Conservation (phyloP, 768 basidiomycete species). For the Trametes coccinea region DNA sequence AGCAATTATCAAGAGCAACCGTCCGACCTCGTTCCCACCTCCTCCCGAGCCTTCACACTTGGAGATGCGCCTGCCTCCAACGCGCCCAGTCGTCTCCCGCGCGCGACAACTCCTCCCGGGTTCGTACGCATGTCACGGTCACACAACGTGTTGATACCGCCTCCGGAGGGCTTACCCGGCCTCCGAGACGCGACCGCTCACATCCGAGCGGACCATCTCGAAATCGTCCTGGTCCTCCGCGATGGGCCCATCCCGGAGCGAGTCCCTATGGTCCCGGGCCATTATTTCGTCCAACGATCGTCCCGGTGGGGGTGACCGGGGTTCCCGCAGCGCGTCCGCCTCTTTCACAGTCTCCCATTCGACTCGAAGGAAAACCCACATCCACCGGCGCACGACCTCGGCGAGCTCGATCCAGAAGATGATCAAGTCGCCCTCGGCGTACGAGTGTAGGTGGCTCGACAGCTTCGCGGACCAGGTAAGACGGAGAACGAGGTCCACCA, state of each 20-base stretch:
- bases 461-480: conserved; percentile 95
- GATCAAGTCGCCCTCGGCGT: conserved; percentile 73
- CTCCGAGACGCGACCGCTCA: conserved; percentile 7
- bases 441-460: conserved; percentile 79
- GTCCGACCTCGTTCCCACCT: conserved; percentile 15
- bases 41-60: background rate
- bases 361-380: conserved; percentile 96
- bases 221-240: conserved; percentile 22
- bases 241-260: conserved; percentile 12
- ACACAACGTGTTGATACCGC: background rate
- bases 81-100: background rate
- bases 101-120: no score
- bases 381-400: conserved; percentile 89
- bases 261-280: conserved; percentile 14
- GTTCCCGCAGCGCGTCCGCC: conserved; percentile 27
- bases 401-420: conserved; percentile 92
- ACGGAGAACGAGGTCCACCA: conserved; percentile 83
- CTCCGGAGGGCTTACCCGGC: conserved; percentile 10
- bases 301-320: conserved; percentile 15
- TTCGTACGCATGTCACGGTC: background rate
- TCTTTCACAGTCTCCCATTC: conserved; percentile 93
- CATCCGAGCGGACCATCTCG: conserved; percentile 24
- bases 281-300: background rate
- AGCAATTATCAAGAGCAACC: background rate
- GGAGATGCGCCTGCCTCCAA: background rate